These are phyloP conservation scores for Begonia peltatifolia DNA, from an alignment of 306 rosid species.

Conservation along the genomic window DNA sequence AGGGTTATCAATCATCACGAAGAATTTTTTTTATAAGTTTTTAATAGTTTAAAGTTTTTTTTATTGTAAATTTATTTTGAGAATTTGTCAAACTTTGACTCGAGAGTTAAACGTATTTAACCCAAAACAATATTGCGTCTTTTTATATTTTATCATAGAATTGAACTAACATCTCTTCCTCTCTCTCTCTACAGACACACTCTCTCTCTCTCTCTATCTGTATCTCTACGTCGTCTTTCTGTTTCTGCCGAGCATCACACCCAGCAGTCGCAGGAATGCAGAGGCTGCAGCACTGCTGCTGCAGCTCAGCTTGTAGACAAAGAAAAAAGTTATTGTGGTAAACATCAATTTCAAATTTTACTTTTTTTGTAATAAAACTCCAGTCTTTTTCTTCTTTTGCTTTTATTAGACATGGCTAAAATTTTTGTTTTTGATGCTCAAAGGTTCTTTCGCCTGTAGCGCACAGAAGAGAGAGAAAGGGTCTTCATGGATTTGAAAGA, in stretches of 20 bases:
- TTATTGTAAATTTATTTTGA: no score
- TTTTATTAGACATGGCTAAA: conserved; percentile 1
- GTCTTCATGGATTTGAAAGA: conserved; percentile 31
- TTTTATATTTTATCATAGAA: neutral
- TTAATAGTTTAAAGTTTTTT: no score
- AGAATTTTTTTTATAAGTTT: no score
- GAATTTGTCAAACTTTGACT: no score
- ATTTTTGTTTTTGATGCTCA: conserved; percentile 39
- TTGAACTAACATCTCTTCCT: conserved; percentile 26
- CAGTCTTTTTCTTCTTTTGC: neutral
- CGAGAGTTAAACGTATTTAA: no score
- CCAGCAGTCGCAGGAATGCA: conserved; percentile 68
- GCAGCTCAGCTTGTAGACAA: conserved; percentile 35
- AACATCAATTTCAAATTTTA: conserved; percentile 8
- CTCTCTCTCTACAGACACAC: conserved; percentile 10
- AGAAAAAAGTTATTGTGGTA: conserved; percentile 3
- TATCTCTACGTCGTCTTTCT: conserved; percentile 10
- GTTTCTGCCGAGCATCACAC: conserved; percentile 84
- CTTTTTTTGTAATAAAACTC: neutral
- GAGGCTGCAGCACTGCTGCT: conserved; percentile 49
- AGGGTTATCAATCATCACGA: no score
- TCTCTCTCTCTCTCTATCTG: no score
- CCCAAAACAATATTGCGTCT: no score
- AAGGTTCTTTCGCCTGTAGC: conserved; percentile 17
- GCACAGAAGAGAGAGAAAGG: conserved; percentile 22